Percentiles rank a stretch among this genome's conserved stretches.
These are phyloP conservation scores for Trametes gibbosa DNA, from an alignment of 768 basidiomycete species.

Conservation along the genomic window DNA sequence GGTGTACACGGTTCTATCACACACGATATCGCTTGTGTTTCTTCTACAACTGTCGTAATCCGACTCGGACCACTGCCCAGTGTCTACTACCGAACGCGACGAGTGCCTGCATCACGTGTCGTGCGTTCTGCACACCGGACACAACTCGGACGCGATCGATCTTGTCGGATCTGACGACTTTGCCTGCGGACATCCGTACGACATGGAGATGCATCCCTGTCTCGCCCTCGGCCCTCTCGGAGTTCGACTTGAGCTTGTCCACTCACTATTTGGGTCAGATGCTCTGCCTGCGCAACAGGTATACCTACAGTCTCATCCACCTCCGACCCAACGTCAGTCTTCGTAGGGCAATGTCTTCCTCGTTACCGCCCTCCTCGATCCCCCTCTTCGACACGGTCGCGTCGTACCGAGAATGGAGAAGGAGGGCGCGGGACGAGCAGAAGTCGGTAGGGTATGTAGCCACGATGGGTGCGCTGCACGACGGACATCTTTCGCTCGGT, in stretches of 20 bases:
- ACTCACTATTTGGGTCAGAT: neutral
- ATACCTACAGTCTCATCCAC: neutral
- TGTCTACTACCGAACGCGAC: neutral
- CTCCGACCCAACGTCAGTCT: neutral
- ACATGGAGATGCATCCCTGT: neutral
- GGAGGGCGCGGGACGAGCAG: slow-evolving; percentile 50
- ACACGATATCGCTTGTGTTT: no score
- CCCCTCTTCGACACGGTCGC: slow-evolving; percentile 56
- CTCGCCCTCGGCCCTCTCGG: neutral
- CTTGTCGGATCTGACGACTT: slow-evolving; percentile 11
- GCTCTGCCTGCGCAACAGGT: neutral
- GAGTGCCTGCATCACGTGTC: slow-evolving; percentile 1
- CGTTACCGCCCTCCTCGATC: slow-evolving; percentile 37
- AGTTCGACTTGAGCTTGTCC: neutral
- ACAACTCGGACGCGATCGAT: no score
- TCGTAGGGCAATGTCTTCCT: slow-evolving; percentile 1
- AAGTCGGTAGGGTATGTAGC: slow-evolving; percentile 90
- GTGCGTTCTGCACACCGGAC: neutral
- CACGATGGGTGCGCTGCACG: slow-evolving; percentile 97
- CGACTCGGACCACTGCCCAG: no score
- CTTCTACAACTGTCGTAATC: no score
- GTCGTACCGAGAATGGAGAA: slow-evolving; percentile 72
- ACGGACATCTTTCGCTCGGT: slow-evolving; percentile 92
- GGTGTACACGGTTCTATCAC: no score
- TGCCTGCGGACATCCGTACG: neutral